phyloP scores from a whole-genome alignment of 1,284 basidiomycete species.

The Phlebopus sp. region DNA sequence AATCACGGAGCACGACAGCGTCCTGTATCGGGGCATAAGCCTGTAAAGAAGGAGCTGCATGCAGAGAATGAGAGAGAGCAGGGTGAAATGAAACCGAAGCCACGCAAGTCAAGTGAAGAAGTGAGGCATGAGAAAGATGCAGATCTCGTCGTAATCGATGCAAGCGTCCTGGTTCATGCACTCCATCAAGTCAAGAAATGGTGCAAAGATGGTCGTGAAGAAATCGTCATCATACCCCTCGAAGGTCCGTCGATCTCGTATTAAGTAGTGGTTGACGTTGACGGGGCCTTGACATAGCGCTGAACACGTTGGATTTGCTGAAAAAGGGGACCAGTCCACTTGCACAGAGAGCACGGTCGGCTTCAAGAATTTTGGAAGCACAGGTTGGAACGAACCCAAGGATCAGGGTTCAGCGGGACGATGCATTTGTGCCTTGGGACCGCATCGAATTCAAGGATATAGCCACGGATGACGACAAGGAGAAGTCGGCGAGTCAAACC shows the following conservation, averaged over 20 bases:
- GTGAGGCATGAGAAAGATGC: conserved; percentile 52
- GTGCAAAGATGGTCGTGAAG: conserved; percentile 68
- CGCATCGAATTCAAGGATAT: conserved; percentile 48
- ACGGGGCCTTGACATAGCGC: conserved; percentile 45
- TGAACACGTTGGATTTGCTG: conserved; percentile 90
- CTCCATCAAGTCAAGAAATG: conserved; percentile 79
- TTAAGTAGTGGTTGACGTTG: conserved; percentile 7
- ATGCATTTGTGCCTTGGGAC: conserved; percentile 79
- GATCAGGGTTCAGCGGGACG: conserved; percentile 73
- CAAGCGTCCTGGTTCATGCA: conserved; percentile 83
- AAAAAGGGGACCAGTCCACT: conserved; percentile 84
- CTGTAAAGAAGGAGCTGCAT: conserved; percentile 26
- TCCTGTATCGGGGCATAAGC: conserved; percentile 24
- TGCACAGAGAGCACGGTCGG: conserved; percentile 78
- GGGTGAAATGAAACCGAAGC: conserved; percentile 19
- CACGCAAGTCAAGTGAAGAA: conserved; percentile 38
- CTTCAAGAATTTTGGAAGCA: conserved; percentile 78
- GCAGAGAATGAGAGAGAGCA: conserved; percentile 31
- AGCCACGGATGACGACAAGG: conserved; percentile 24
- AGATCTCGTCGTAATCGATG: conserved; percentile 79
- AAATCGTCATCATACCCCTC: conserved; percentile 78
- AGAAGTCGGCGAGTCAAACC: conserved; percentile 21
- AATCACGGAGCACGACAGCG: conserved; percentile 29
- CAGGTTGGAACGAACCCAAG: conserved; percentile 77
- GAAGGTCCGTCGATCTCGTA: conserved; percentile 61